phyloP scores from a whole-genome alignment of 1,284 basidiomycete species.

The Heterobasidion annosum region DNA sequence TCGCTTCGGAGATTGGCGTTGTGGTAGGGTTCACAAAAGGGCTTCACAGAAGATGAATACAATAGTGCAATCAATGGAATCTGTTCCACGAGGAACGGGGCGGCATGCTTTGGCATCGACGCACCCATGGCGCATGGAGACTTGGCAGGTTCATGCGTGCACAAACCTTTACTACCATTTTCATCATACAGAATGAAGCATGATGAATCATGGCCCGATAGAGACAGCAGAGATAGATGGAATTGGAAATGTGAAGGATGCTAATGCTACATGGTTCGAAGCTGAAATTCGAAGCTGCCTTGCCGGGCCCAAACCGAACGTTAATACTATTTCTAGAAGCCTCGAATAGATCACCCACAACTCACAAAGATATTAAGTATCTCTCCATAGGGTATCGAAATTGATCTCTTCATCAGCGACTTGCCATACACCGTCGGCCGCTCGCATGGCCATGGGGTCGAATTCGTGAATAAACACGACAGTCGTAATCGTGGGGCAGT shows the following conservation, averaged over 20 bases:
- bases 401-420: constrained; percentile 30
- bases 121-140: neutral
- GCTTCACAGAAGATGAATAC: too few relatives aligned
- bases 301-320: neutral
- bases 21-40: too few relatives aligned
- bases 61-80: too few relatives aligned
- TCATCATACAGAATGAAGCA: neutral
- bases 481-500: constrained; percentile 37
- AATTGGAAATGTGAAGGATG: neutral
- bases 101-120: too few relatives aligned
- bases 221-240: neutral
- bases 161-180: neutral
- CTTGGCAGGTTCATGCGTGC: neutral
- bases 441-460: constrained; percentile 42
- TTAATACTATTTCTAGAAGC: neutral
- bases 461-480: constrained; percentile 54
- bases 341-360: neutral
- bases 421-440: constrained; percentile 28
- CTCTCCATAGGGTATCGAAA: constrained; percentile 44
- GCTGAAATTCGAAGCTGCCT: neutral
- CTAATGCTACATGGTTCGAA: constrained; percentile 1
- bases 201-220: neutral
- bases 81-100: too few relatives aligned
- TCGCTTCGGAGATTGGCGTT: too few relatives aligned
- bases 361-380: constrained; percentile 21